Conservation (phyloP, 148 eudicot genomes). For the Diospyros lotus region DNA sequence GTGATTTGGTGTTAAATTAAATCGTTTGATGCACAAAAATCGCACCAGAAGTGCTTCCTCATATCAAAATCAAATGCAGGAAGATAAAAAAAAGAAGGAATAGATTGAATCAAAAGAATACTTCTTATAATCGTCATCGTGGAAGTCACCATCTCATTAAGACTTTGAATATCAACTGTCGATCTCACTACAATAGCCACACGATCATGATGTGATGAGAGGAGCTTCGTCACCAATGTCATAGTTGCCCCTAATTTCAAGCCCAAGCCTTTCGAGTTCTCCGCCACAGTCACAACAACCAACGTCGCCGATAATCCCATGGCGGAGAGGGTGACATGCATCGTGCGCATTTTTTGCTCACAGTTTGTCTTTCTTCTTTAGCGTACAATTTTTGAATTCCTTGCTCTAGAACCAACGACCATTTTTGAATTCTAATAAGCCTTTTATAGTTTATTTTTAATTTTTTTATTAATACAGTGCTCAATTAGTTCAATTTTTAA, state of each 20-base stretch:
- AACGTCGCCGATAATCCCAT: constrained; percentile 71
- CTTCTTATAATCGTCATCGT: constrained; percentile 88
- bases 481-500: no score
- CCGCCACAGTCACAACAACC: constrained; percentile 55
- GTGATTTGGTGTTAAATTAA: no score
- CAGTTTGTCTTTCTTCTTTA: constrained; percentile 67
- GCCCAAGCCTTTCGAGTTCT: constrained; percentile 23
- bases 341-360: constrained; percentile 64
- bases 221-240: constrained; percentile 71
- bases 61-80: no score
- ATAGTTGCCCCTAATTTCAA: constrained; percentile 59
- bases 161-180: constrained; percentile 52
- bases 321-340: constrained; percentile 58
- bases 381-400: constrained; percentile 12
- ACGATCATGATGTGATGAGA: constrained; percentile 68
- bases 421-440: constrained; percentile 22
- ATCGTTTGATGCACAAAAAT: no score
- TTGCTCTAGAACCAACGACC: no score
- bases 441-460: no score
- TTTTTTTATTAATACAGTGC: no score
- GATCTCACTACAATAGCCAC: constrained; percentile 61
- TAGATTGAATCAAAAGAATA: neutral
- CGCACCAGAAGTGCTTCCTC: no score
- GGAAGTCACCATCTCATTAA: constrained; percentile 71
- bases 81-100: no score